phyloP scores from a whole-genome alignment of 2,329 filamentous ascomycete species.

The Stagonosporopsis vannaccii region DNA sequence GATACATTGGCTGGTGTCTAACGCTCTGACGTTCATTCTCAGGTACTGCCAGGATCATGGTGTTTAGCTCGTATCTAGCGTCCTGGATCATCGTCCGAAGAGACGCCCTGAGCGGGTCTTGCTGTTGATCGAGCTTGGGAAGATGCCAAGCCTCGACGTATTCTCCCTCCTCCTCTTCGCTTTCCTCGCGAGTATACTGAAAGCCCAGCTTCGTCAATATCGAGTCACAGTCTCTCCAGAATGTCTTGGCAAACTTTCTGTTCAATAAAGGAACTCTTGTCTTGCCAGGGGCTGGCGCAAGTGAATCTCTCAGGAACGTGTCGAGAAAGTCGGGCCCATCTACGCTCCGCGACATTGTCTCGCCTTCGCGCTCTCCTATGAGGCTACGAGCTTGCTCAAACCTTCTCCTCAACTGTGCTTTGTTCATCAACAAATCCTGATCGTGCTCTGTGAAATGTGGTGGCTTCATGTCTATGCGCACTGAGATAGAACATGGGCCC shows the following conservation, averaged over 20 bases:
- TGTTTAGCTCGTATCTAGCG: conserved; percentile 64
- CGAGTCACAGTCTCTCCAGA: conserved; percentile 67
- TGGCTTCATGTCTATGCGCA: conserved; percentile 61
- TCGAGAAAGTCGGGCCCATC: conserved; percentile 65
- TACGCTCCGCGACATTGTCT: conserved; percentile 59
- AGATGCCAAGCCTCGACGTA: conserved; percentile 43
- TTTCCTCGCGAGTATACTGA: conserved; percentile 40
- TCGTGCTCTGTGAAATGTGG: conserved; percentile 60
- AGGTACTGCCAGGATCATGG: conserved; percentile 55
- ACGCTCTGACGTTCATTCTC: conserved; percentile 39
- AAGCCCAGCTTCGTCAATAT: conserved; percentile 68
- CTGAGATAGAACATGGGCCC: conserved; percentile 60
- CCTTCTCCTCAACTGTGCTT: conserved; percentile 59
- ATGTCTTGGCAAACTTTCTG: conserved; percentile 69
- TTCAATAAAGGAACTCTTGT: conserved; percentile 66
- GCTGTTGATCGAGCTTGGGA: conserved; percentile 34
- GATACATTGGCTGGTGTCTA: conserved; percentile 40
- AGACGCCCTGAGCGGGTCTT: conserved; percentile 29
- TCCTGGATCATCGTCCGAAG: conserved; percentile 60
- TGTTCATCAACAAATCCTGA: conserved; percentile 62
- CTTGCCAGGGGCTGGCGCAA: conserved; percentile 58
- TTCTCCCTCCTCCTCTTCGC: conserved; percentile 41
- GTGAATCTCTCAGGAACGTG: conserved; percentile 66
- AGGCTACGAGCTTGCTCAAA: conserved; percentile 60
- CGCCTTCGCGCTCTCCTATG: conserved; percentile 62